A percentile compares a stretch with the other conserved stretches of the same genome.
Conservation (phyloP, 2,329 filamentous ascomycete genomes). For the Monosporascus cannonballus region DNA sequence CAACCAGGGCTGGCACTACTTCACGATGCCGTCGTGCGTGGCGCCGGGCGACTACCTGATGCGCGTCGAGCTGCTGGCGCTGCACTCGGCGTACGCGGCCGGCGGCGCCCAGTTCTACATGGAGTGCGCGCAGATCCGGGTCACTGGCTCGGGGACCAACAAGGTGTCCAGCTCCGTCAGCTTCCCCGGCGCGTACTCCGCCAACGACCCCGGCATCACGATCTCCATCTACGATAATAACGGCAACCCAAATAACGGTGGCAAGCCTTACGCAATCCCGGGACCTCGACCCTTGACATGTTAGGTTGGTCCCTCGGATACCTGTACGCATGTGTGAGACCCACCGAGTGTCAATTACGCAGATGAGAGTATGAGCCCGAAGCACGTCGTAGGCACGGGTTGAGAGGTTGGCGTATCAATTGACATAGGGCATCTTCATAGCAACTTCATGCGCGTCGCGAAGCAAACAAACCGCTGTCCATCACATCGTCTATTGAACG, state of each 20-base stretch:
- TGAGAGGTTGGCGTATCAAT: too few relatives aligned
- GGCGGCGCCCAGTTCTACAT: constrained; percentile 34
- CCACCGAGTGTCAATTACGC: too few relatives aligned
- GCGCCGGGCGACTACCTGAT: constrained; percentile 36
- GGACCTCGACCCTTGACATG: neutral
- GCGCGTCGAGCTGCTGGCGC: constrained; percentile 34
- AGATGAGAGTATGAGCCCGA: too few relatives aligned
- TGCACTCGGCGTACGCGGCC: constrained; percentile 29
- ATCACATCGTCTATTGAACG: constrained; percentile 19
- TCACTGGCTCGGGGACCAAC: constrained; percentile 26
- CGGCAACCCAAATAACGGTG: constrained; percentile 10
- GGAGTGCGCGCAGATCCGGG: constrained; percentile 29
- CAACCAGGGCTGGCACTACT: constrained; percentile 37
- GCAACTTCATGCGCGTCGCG: neutral
- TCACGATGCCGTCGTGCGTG: constrained; percentile 32
- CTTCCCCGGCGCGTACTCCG: constrained; percentile 30
- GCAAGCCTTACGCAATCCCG: constrained; percentile 1
- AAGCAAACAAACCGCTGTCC: neutral
- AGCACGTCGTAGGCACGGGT: too few relatives aligned
- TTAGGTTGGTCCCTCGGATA: neutral
- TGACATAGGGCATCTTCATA: neutral
- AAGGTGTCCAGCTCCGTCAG: constrained; percentile 21
- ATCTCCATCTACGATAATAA: constrained; percentile 27
- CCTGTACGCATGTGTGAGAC: too few relatives aligned
- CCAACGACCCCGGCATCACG: constrained; percentile 28